Evolutionary conservation across 169 alveolate genomes (phyloP), one percentile per base, ranked within the genome.

Genomic region (Plasmodium blacklocki): DNA sequence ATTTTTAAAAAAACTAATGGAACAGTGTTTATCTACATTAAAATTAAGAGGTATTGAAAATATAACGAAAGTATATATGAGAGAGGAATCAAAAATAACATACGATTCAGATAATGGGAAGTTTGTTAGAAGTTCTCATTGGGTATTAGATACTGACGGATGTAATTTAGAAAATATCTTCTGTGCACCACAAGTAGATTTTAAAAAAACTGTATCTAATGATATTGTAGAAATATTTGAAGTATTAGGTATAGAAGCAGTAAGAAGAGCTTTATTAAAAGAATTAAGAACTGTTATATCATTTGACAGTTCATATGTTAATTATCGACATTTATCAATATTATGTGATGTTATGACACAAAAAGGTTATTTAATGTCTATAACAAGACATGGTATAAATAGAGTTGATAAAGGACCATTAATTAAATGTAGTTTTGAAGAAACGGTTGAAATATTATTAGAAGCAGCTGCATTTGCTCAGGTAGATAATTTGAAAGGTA

Each of bases 161-260:
- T 97, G 98, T 71, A 99, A 99, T 85, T 93, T 99, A 68, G 97
- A 97, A 83, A 97, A 97, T 70, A 98, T 98, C 1, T 94, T 98
- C 32, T 94, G 97, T 73, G 94, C 96, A 12, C 96, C 96, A 23
- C 89, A 96, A 67, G 98, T 99, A 52, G 99, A 99, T 89, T 94
- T 93, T 75, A 95, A 95, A 64, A 95, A 98, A 62, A 98, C 99
- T 2, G 95, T 96, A 14, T 97, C 99, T 64, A 99, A 99, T 95
- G 99, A 98, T 94, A 96, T 99, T 68, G 97, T 98, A 62, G 99
- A 99, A 95, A 97, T 98, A 43, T 95, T 97, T 90, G 96, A 96
- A 85, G 98, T 97, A 3, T 89, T 98, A 23, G 99, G 99, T 43
- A 98, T 99, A 58, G 99, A 99, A 96, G 99, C 99, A n/a, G 99